Evolutionary conservation across 179 eudicot genomes (phyloP).

Genomic region (Carnegiea gigantea): DNA sequence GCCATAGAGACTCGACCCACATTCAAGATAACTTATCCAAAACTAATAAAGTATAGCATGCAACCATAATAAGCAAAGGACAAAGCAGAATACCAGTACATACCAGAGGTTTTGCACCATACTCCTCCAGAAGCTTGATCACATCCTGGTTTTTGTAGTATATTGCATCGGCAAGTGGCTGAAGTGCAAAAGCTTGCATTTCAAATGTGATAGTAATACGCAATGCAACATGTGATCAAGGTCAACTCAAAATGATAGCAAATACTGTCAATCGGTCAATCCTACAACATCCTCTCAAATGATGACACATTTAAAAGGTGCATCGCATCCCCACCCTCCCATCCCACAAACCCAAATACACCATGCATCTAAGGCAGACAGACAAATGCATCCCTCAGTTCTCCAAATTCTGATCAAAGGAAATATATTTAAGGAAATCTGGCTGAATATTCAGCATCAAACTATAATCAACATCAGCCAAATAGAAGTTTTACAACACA

Average conservation of each 20-base stretch:
- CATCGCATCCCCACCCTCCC: neutral
- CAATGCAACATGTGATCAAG: neutral
- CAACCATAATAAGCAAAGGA: conserved; percentile 1
- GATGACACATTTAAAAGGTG: neutral
- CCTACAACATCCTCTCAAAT: neutral
- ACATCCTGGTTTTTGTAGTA: conserved; percentile 41
- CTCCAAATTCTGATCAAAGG: neutral
- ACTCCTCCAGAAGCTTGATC: conserved; percentile 42
- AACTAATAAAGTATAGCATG: neutral
- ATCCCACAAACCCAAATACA: neutral
- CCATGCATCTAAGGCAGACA: neutral
- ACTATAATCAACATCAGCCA: no score
- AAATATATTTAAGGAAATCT: neutral
- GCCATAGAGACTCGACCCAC: neutral
- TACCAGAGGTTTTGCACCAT: conserved; percentile 48
- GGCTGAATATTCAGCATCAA: neutral
- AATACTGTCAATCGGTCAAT: neutral
- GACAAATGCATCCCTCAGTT: neutral
- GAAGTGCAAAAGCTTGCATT: conserved; percentile 11
- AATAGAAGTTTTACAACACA: no score
- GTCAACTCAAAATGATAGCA: neutral
- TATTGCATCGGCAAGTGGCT: conserved; percentile 55
- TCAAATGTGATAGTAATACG: neutral
- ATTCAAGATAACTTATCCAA: neutral
- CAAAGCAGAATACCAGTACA: conserved; percentile 6